Percentiles rank a stretch among this genome's conserved stretches.
phyloP scores from a whole-genome alignment of 805 yeast genomes.

The Priceomyces haplophilus region DNA sequence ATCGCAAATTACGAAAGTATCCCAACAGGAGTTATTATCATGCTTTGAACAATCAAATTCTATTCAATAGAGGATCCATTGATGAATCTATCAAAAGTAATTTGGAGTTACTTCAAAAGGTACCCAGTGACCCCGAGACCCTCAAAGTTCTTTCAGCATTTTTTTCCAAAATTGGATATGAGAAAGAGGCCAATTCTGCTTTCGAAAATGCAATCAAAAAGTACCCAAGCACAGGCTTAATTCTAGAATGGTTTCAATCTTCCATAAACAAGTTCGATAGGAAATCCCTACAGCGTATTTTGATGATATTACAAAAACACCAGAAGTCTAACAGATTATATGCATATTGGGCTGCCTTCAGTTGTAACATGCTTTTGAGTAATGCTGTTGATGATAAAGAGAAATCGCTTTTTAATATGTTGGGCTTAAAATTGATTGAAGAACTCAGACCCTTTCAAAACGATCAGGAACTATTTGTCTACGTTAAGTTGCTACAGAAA shows the following conservation, averaged over 20 bases:
- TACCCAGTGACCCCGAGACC: conserved; percentile 56
- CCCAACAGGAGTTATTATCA: conserved; percentile 58
- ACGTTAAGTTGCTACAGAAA: conserved; percentile 45
- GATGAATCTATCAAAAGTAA: conserved; percentile 32
- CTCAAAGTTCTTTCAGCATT: conserved; percentile 46
- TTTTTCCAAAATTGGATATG: conserved; percentile 35
- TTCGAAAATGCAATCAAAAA: conserved; percentile 59
- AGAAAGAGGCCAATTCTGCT: conserved; percentile 41
- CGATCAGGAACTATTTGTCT: conserved; percentile 67
- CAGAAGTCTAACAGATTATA: conserved; percentile 26
- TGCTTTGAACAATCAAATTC: conserved; percentile 41
- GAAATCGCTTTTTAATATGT: conserved; percentile 47
- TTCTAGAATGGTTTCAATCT: conserved; percentile 56
- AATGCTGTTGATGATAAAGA: conserved; percentile 40
- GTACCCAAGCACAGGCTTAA: conserved; percentile 48
- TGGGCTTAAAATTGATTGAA: conserved; percentile 59
- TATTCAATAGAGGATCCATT: conserved; percentile 30
- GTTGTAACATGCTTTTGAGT: conserved; percentile 43
- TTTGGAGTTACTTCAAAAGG: conserved; percentile 25
- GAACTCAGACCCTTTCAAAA: conserved; percentile 48
- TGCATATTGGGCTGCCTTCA: conserved; percentile 56
- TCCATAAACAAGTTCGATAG: conserved; percentile 48
- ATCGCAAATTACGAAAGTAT: conserved; percentile 46
- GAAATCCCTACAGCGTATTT: conserved; percentile 50
- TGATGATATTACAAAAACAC: conserved; percentile 40